These are phyloP conservation scores for Amylocarpus encephaloides DNA, from an alignment of 2,329 filamentous ascomycete genomes.

Conservation along the genomic window DNA sequence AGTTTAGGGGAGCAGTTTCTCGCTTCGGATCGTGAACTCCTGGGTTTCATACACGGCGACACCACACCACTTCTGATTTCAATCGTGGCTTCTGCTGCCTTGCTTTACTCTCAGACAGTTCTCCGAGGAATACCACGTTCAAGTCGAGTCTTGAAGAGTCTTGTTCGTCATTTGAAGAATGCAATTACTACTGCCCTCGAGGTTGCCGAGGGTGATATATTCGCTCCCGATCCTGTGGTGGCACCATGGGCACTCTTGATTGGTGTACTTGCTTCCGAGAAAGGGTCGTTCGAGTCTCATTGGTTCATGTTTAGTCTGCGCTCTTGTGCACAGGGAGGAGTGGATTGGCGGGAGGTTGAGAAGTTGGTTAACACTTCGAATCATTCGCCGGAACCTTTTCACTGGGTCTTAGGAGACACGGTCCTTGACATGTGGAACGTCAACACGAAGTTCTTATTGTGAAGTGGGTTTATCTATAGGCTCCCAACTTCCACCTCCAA, in stretches of 20 bases:
- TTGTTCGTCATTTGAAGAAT: background rate
- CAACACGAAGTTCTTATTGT: background rate
- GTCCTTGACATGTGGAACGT: background rate
- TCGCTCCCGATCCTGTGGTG: background rate
- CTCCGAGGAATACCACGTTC: background rate
- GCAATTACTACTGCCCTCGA: background rate
- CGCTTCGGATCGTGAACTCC: conserved; percentile 1
- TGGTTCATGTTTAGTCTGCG: background rate
- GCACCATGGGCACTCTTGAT: background rate
- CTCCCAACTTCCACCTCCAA: conserved; percentile 1
- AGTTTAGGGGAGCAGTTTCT: conserved; percentile 2
- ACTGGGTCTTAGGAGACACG: conserved; percentile 2
- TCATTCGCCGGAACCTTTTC: background rate
- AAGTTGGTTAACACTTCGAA: background rate
- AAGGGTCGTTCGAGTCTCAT: background rate
- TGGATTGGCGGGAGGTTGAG: background rate
- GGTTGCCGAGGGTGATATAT: background rate
- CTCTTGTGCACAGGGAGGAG: background rate
- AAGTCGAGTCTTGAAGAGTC: background rate
- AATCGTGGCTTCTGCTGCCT: background rate
- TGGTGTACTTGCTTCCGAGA: background rate
- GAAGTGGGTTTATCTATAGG: background rate
- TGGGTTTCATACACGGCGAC: background rate
- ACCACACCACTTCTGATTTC: background rate
- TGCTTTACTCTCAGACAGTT: conserved; percentile 2